Evolutionary conservation across 768 basidiomycete genomes (phyloP).

Genomic region (Podaxis carcinomalis): DNA sequence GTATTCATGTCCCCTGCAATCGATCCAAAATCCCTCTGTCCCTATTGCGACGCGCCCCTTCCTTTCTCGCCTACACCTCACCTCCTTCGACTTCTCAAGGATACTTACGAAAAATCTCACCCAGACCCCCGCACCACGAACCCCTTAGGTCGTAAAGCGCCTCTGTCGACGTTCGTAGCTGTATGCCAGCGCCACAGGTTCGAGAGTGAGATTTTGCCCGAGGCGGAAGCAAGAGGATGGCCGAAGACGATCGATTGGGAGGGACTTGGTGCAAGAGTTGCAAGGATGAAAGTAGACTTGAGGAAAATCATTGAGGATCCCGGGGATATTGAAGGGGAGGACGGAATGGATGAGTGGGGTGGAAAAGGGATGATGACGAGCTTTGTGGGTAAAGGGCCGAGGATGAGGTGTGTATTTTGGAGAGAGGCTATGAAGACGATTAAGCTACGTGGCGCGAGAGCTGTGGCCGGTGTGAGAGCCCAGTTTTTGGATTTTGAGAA

Average conservation of each 20-base stretch:
- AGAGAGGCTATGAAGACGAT: slow-evolving; percentile 58
- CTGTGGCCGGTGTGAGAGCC: slow-evolving; percentile 61
- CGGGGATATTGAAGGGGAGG: slow-evolving; percentile 15
- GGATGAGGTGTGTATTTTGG: slow-evolving; percentile 59
- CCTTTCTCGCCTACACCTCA: slow-evolving; percentile 59
- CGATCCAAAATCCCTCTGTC: slow-evolving; percentile 71
- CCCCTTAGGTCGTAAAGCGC: slow-evolving; percentile 53
- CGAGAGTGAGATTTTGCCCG: slow-evolving; percentile 68
- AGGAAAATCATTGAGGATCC: slow-evolving; percentile 48
- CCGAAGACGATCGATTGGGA: slow-evolving; percentile 69
- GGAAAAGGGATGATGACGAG: slow-evolving; percentile 21
- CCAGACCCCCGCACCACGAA: slow-evolving; percentile 67
- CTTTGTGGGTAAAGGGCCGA: slow-evolving; percentile 24
- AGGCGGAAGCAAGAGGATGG: slow-evolving; percentile 71
- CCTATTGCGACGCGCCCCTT: slow-evolving; percentile 73
- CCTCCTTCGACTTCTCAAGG: slow-evolving; percentile 48
- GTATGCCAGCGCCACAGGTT: slow-evolving; percentile 80
- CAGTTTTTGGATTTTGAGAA: slow-evolving; percentile 80
- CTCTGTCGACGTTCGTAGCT: slow-evolving; percentile 54
- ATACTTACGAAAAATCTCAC: slow-evolving; percentile 48
- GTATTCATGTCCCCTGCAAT: slow-evolving; percentile 46
- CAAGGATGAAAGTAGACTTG: slow-evolving; percentile 42
- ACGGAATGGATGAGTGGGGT: not conserved
- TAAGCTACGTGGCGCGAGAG: slow-evolving; percentile 59
- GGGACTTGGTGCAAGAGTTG: slow-evolving; percentile 47